Conservation (phyloP, 192 early-diverging fungal genomes). For the Coemansia sp. region DNA sequence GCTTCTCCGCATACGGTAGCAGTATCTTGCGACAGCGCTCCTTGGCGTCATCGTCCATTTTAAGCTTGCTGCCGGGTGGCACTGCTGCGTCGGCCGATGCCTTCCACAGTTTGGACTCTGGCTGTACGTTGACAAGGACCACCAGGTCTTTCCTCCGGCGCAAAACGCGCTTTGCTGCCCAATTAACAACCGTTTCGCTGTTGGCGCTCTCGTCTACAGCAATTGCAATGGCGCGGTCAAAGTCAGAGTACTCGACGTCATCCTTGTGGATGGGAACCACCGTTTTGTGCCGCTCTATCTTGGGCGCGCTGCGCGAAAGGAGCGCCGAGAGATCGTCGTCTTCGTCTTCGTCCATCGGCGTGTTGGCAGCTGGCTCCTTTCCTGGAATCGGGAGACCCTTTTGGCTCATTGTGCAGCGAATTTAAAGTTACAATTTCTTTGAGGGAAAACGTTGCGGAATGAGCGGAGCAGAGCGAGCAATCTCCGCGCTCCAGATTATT, state of each 20-base stretch:
- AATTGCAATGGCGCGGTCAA: slow-evolving; percentile 48
- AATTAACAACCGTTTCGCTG: slow-evolving; percentile 36
- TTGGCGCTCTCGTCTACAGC: slow-evolving; percentile 49
- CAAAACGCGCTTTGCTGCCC: slow-evolving; percentile 46
- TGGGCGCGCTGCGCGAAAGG: slow-evolving; percentile 48
- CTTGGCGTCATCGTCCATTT: slow-evolving; percentile 46
- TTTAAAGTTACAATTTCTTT: background rate
- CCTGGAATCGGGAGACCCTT: slow-evolving; percentile 29
- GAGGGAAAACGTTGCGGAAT: background rate
- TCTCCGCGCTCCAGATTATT: background rate
- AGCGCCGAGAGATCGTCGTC: slow-evolving; percentile 48
- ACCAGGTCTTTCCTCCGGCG: slow-evolving; percentile 50
- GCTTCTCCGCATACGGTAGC: slow-evolving; percentile 39
- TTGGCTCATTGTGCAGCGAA: slow-evolving; percentile 18
- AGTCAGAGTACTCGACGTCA: slow-evolving; percentile 52
- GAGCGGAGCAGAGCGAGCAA: too few relatives aligned
- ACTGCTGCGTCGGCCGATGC: background rate
- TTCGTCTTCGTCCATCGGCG: slow-evolving; percentile 42
- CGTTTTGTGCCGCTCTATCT: slow-evolving; percentile 49
- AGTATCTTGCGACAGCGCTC: slow-evolving; percentile 43
- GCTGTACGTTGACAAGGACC: slow-evolving; percentile 49
- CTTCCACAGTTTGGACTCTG: slow-evolving; percentile 49
- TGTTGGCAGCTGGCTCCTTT: slow-evolving; percentile 22
- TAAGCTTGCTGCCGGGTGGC: slow-evolving; percentile 2
- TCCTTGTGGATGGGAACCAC: slow-evolving; percentile 51